These are phyloP conservation scores for Sporobolomyces roseus DNA, from an alignment of 768 basidiomycete genomes.

Conservation along the genomic window DNA sequence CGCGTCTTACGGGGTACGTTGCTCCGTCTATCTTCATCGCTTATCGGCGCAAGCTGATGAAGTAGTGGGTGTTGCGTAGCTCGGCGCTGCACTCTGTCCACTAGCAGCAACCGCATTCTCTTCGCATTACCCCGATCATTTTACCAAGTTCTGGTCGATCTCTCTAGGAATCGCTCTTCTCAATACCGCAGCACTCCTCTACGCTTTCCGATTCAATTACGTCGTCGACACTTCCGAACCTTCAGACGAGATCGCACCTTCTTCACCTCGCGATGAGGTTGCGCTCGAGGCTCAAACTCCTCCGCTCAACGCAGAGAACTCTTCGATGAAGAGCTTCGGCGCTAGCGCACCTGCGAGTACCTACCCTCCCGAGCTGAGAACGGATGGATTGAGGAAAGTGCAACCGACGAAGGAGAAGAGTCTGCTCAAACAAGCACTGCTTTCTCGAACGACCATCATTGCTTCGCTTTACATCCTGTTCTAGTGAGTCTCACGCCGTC, in stretches of 20 bases:
- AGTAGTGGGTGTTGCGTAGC: no score
- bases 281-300: slow-evolving; percentile 14
- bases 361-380: background rate
- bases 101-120: slow-evolving; percentile 37
- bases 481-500: no score
- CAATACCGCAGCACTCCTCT: slow-evolving; percentile 16
- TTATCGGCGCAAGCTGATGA: no score
- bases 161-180: slow-evolving; percentile 11
- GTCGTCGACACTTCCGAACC: slow-evolving; percentile 2
- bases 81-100: slow-evolving; percentile 16
- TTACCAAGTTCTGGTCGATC: slow-evolving; percentile 33
- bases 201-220: slow-evolving; percentile 34
- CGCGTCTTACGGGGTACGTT: slow-evolving; percentile 28
- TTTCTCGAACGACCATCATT: slow-evolving; percentile 3
- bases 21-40: no score
- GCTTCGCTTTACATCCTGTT: slow-evolving; percentile 22
- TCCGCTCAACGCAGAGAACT: background rate
- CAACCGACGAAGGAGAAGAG: background rate
- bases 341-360: background rate
- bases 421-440: background rate
- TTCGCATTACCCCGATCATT: slow-evolving; percentile 9
- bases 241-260: background rate
- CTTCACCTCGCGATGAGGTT: background rate
- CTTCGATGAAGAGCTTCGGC: background rate
- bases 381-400: slow-evolving; percentile 1